phyloP scores from a whole-genome alignment of 306 rosid genomes.

The Lathyrus tuberosus region DNA sequence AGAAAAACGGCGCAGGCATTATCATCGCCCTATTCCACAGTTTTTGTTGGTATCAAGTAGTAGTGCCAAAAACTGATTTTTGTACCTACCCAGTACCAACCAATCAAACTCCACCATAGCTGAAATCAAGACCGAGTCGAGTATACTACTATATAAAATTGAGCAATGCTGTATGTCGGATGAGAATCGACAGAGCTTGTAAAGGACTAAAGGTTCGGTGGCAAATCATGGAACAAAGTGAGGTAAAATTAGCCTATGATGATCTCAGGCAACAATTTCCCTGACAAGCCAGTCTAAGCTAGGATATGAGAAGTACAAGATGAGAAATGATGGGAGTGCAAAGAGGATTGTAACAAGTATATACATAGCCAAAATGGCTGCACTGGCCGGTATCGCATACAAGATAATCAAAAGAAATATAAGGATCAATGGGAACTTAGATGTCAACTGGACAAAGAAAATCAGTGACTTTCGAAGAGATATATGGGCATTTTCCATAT shows the following conservation, averaged over 20 bases:
- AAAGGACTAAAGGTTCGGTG: constrained; percentile 23
- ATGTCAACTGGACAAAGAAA: constrained; percentile 84
- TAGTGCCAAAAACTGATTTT: constrained; percentile 25
- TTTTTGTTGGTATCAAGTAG: constrained; percentile 20
- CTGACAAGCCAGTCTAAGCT: constrained; percentile 97
- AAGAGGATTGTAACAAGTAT: constrained; percentile 78
- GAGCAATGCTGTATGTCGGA: constrained; percentile 16
- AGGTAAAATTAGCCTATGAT: constrained; percentile 18
- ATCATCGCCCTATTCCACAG: constrained; percentile 30
- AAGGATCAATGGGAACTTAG: constrained; percentile 89
- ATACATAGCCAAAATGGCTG: constrained; percentile 82
- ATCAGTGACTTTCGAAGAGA: constrained; percentile 67
- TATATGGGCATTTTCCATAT: constrained; percentile 57
- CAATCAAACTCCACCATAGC: constrained; percentile 38
- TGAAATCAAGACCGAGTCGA: constrained; percentile 22
- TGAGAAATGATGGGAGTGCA: constrained; percentile 89
- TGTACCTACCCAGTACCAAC: constrained; percentile 26
- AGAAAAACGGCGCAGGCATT: constrained; percentile 11
- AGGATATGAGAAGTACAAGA: constrained; percentile 92
- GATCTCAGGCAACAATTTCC: constrained; percentile 73
- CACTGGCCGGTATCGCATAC: constrained; percentile 96
- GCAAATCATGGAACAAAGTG: constrained; percentile 44
- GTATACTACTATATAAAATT: constrained; percentile 7
- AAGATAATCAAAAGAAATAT: constrained; percentile 79
- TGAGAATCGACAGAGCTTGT: constrained; percentile 37